Percentiles rank a stretch among this genome's conserved stretches.
phyloP scores from a whole-genome alignment of 495 filamentous ascomycete species.

The Xylaria acuta region DNA sequence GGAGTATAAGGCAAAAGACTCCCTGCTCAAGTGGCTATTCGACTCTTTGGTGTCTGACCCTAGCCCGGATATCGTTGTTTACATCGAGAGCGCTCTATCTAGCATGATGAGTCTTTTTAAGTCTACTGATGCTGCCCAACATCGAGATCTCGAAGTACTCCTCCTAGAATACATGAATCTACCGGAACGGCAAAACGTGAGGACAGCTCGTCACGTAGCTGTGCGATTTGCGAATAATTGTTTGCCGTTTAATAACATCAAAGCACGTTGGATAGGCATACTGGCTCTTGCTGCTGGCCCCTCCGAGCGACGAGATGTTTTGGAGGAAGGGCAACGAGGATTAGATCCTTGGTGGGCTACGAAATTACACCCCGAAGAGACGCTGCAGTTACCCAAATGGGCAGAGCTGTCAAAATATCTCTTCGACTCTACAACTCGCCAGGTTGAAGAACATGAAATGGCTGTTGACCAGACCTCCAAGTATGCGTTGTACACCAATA shows the following conservation, averaged over 20 bases:
- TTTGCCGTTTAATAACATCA: constrained; percentile 76
- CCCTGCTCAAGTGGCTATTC: constrained; percentile 78
- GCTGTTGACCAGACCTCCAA: constrained; percentile 34
- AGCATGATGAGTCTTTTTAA: constrained; percentile 65
- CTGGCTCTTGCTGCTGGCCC: constrained; percentile 71
- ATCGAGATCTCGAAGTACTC: constrained; percentile 47
- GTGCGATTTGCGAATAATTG: constrained; percentile 92
- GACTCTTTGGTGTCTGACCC: constrained; percentile 80
- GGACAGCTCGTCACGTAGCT: constrained; percentile 76
- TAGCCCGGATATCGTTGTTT: constrained; percentile 76
- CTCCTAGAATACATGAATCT: constrained; percentile 70
- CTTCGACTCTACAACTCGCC: constrained; percentile 40
- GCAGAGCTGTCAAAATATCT: constrained; percentile 50
- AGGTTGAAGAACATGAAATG: constrained; percentile 34
- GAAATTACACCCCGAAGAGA: constrained; percentile 48
- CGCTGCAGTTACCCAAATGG: constrained; percentile 54
- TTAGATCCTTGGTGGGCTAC: constrained; percentile 62
- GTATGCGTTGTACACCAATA: constrained; percentile 45
- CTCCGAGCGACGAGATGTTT: constrained; percentile 75
- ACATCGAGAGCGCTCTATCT: constrained; percentile 86
- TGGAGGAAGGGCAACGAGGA: constrained; percentile 90
- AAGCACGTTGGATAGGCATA: constrained; percentile 86
- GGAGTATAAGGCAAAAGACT: constrained; percentile 58
- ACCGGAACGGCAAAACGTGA: constrained; percentile 46
- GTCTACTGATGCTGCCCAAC: constrained; percentile 47